A percentile compares a stretch with the other conserved stretches of the same genome.
phyloP scores from a whole-genome alignment of 768 basidiomycete genomes.

The Pleurotus tuoliensis region DNA sequence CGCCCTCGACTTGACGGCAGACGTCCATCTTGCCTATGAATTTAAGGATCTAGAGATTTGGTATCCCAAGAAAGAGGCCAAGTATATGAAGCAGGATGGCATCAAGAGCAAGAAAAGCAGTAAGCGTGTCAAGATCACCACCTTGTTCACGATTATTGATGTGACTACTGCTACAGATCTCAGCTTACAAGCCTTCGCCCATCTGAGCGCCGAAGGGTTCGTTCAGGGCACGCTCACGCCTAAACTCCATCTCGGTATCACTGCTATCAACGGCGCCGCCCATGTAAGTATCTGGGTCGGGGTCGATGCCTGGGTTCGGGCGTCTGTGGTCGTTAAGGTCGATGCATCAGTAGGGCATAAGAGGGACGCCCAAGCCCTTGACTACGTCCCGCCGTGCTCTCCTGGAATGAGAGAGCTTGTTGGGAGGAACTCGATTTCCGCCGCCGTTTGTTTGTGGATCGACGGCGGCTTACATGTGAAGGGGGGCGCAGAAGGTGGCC shows the following conservation, averaged over 20 bases:
- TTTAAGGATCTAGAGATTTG: slow-evolving; percentile 1
- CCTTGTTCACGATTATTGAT: too few species aligned
- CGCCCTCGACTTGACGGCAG: slow-evolving; percentile 27
- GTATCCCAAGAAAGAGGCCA: background rate
- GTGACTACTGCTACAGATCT: background rate
- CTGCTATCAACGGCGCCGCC: background rate
- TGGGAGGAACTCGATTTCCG: background rate
- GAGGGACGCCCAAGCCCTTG: background rate
- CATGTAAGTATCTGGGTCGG: background rate
- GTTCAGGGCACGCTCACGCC: slow-evolving; percentile 3
- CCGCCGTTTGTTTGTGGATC: background rate
- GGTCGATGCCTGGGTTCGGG: background rate
- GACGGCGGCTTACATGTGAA: background rate
- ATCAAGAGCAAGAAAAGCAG: background rate
- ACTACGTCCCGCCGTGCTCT: background rate
- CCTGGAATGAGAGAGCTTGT: background rate
- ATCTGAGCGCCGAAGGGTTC: background rate
- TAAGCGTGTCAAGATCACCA: background rate
- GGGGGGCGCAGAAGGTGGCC: background rate
- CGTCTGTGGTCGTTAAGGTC: background rate
- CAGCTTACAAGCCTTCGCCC: background rate
- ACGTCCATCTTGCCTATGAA: slow-evolving; percentile 26
- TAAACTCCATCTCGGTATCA: slow-evolving; percentile 1
- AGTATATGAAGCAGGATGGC: background rate
- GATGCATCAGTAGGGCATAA: background rate